Base-by-base conservation (phyloP, 768 basidiomycete genomes). In the Amylocystis lapponica region DNA sequence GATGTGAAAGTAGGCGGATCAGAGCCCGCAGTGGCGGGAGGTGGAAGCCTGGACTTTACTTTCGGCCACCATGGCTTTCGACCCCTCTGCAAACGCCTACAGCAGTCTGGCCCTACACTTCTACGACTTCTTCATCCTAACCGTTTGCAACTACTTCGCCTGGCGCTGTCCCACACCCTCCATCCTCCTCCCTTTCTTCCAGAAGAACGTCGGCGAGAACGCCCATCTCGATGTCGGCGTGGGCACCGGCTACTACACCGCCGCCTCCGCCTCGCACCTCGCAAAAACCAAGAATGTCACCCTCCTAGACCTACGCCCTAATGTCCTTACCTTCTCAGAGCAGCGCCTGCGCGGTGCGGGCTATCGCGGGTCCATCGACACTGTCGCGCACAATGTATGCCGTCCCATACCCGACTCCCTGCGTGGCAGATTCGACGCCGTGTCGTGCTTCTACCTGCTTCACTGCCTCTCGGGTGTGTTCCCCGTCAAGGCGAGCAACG, bases 391-490 rank as follows among this genome's bases (percentile, higher is more conserved):
- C 14, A 46, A 45, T 43, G 36, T 50, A 20, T 53, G 53, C 39
- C 27, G 35, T 5, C 48, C 54, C 2, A 43, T 55, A 13, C 54
- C 54, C 9, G 32, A 26, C 16, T 9, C 16, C 3, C 23, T 48
- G 40, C 39, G 29, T 8, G 46, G 12, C 1, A 22, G 27, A 5
- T 55, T 46, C 36, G 52, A 50, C 36, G 45, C 51, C 19, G 39
- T 51, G 29, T 50, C 54, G 43, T 23, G 50, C n/a, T 53, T 50
- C 45, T 53, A 53, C 40, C 23, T 52, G n/a, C 39, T 55, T 30
- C 51, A 55, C 42, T 51, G 49, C 23, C 48, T 55, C 17, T 49
- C 51, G 1, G 54, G 54, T 13, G 8, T 27, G 6, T 46, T 55
- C 32, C 41, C 51, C 7, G 26, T 27, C 22, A 56, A 56, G 38